Evolutionary conservation across 139 green algal genomes (phyloP).

Genomic region (Chlamydomonas asymmetrica): DNA sequence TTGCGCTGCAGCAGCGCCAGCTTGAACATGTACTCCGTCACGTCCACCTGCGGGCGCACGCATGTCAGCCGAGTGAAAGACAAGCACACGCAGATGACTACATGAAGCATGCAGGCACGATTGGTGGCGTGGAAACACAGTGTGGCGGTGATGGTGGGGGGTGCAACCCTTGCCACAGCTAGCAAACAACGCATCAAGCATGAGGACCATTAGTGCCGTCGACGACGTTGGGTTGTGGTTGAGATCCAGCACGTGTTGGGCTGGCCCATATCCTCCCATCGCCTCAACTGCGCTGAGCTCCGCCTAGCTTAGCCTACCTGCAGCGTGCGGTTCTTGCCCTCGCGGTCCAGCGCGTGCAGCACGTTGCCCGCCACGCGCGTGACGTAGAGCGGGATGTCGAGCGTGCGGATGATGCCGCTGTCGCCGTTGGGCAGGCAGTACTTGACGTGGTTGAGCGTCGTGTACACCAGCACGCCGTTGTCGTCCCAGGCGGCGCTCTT

Average conservation of each 20-base stretch:
- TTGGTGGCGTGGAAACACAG: no score
- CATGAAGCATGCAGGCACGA: no score
- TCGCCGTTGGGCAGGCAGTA: conserved; percentile 98
- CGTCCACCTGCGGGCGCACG: conserved; percentile 71
- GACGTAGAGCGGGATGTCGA: conserved; percentile 96
- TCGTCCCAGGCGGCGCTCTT: conserved; percentile 95
- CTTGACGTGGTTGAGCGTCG: conserved; percentile 99
- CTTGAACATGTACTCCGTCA: conserved; percentile 99
- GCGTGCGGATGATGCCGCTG: conserved; percentile 95
- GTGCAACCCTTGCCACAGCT: no score
- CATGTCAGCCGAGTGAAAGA: no score
- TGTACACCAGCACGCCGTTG: conserved; percentile 96
- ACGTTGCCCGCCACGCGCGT: conserved; percentile 67
- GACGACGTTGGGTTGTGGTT: not conserved
- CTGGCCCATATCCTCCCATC: no score
- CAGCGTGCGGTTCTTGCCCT: conserved; percentile 90
- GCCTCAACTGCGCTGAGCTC: no score
- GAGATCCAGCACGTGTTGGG: no score
- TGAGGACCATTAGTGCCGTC: not conserved
- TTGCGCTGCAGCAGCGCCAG: conserved; percentile 90
- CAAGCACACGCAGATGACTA: no score
- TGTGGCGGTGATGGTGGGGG: no score
- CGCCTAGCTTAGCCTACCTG: no score
- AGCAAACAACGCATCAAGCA: not conserved
- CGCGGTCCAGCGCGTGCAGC: conserved; percentile 93